phyloP scores from a whole-genome alignment of 2,329 filamentous ascomycete genomes.

The Pseudopyricularia cyperi region DNA sequence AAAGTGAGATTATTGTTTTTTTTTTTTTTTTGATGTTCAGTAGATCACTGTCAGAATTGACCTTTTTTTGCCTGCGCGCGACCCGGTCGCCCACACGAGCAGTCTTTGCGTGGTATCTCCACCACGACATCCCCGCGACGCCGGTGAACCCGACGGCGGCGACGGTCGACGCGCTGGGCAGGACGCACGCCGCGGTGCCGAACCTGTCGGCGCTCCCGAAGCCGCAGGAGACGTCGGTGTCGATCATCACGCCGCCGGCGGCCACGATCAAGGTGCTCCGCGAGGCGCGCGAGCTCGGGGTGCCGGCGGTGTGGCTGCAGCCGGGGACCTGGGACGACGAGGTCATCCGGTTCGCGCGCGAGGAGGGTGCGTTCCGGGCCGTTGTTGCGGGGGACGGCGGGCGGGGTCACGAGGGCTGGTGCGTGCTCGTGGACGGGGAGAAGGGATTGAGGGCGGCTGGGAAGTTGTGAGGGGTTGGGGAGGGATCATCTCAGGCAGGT shows the following conservation, averaged over 20 bases:
- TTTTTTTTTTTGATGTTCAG: background rate
- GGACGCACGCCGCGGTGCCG: constrained; percentile 49
- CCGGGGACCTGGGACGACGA: constrained; percentile 76
- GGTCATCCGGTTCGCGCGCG: constrained; percentile 55
- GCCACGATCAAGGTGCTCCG: constrained; percentile 62
- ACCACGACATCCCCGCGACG: constrained; percentile 61
- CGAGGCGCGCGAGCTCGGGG: constrained; percentile 62
- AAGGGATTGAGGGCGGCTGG: constrained; percentile 42
- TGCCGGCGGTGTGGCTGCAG: constrained; percentile 76
- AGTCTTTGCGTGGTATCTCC: constrained; percentile 87
- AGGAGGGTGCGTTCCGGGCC: constrained; percentile 49
- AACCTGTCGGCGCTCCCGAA: constrained; percentile 49
- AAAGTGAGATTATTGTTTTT: constrained; percentile 40
- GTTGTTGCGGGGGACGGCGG: constrained; percentile 56
- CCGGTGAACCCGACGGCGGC: constrained; percentile 68
- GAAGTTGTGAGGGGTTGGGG: constrained; percentile 29
- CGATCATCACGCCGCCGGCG: constrained; percentile 74
- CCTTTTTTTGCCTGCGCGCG: background rate
- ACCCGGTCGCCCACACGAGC: background rate
- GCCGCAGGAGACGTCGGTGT: constrained; percentile 61
- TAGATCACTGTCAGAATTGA: too few species aligned
- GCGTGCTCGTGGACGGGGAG: constrained; percentile 76
- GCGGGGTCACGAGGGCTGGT: constrained; percentile 64
- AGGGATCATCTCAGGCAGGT: too few species aligned
- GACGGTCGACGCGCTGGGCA: constrained; percentile 45